Percentiles rank a stretch among this genome's conserved stretches.
Conservation (phyloP, 2,329 filamentous ascomycete species). For the Sordariomycetes sp. region DNA sequence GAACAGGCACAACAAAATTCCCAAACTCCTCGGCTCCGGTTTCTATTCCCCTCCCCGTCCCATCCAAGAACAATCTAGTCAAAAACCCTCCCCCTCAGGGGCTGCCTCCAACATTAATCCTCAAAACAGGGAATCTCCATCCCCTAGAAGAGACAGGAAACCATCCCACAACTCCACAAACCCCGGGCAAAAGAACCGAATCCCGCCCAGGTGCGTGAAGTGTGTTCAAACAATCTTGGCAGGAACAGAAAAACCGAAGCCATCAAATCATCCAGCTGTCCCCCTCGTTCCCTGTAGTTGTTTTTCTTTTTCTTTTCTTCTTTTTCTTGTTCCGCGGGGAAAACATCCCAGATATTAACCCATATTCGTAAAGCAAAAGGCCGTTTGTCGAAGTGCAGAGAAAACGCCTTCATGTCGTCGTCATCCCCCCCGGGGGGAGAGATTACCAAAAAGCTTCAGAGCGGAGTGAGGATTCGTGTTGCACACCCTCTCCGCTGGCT, state of each 20-base stretch:
- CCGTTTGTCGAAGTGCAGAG: background rate
- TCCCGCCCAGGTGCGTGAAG: background rate
- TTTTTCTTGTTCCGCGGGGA: background rate
- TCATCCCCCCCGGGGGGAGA: background rate
- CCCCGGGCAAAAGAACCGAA: background rate
- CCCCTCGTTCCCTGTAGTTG: slow-evolving; percentile 1
- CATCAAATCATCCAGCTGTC: background rate
- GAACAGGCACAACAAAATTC: too few relatives aligned
- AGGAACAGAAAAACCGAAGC: background rate
- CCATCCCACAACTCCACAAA: background rate
- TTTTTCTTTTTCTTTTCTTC: slow-evolving; percentile 2
- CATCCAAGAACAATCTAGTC: too few relatives aligned
- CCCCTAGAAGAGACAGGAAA: background rate
- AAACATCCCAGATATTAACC: background rate
- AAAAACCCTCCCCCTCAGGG: too few relatives aligned
- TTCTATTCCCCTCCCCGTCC: too few relatives aligned
- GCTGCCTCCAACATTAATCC: too few relatives aligned
- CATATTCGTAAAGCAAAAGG: background rate
- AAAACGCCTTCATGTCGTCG: background rate
- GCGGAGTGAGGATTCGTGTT: background rate
- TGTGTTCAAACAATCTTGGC: background rate
- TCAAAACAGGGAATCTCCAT: background rate
- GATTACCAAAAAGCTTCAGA: background rate
- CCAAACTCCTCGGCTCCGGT: too few relatives aligned
- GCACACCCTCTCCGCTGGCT: background rate